A percentile compares a stretch with the other conserved stretches of the same genome.
These are phyloP conservation scores for Rhododendron williamsianum DNA, from an alignment of 148 eudicot genomes.

Conservation along the genomic window DNA sequence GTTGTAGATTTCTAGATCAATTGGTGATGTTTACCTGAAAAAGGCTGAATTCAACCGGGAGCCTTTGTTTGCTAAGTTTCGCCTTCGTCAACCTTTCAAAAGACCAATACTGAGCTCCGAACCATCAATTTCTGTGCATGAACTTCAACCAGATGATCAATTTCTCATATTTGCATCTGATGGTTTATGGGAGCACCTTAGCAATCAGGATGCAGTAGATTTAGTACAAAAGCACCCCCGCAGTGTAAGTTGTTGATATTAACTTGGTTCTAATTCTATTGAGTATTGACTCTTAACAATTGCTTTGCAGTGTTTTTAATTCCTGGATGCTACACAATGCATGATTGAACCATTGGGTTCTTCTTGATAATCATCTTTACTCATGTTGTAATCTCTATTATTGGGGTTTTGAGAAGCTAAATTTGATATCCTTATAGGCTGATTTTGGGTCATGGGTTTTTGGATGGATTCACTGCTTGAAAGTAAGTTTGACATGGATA, in stretches of 20 bases:
- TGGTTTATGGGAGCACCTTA: constrained; percentile 85
- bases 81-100: constrained; percentile 64
- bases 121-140: constrained; percentile 54
- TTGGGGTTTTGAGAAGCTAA: not conserved
- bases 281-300: not conserved
- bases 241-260: constrained; percentile 39
- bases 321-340: not conserved
- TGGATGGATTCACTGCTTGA: not conserved
- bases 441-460: not conserved
- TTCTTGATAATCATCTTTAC: not conserved
- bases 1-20: constrained; percentile 62
- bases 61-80: constrained; percentile 65
- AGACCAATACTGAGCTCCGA: constrained; percentile 67
- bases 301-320: not conserved
- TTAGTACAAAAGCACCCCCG: constrained; percentile 61
- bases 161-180: constrained; percentile 85
- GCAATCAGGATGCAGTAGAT: constrained; percentile 80
- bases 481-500: not conserved
- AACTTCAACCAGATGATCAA: constrained; percentile 62
- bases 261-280: not conserved
- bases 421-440: not conserved
- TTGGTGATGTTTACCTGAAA: constrained; percentile 71
- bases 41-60: constrained; percentile 73
- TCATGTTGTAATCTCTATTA: not conserved
- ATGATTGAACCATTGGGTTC: constrained; percentile 1